Base-by-base conservation (phyloP, 805 yeast species). In the Lipomyces chichibuensis region DNA sequence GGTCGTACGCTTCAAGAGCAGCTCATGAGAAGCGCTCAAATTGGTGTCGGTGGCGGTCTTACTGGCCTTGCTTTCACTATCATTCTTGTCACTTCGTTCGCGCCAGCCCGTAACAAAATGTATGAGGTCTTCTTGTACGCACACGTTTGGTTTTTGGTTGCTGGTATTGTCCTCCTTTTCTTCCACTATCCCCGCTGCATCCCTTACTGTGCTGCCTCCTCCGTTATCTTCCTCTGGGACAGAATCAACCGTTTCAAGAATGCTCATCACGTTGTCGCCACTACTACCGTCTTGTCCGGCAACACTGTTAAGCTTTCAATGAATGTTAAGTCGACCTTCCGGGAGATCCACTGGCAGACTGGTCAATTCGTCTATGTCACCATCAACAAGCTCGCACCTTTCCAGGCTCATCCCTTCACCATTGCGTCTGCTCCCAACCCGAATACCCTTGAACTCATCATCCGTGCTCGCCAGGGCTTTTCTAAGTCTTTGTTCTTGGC, bases 391-490 rank as follows among this genome's bases (percentile, higher is more conserved):
- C 64, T 69, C n/a, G 72, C 72, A 2, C 64, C 65, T 23, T 58
- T 62, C 66, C 71, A 69, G 71, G 71, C 72, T 27, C 72, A 69
- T 51, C 72, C 72, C 29, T 69, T 69, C 69, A 69, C 72, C n/a
- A 69, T 69, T 43, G 72, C 72, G 29, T 64, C 72, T 27, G 63
- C 71, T 11, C 72, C 72, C 23, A 60, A 56, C 61, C 59, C 71
- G 29, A 39, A 67, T 56, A 64, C 65, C 13, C 63, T 76, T 57
- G 75, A 73, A 58, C 68, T 75, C 33, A 76, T 75, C 63, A 72
- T 75, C 63, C 70, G 78, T 35, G 77, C 77, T 27, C 67, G 76
- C 53, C 60, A 67, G 51, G 78, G 78, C 37, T 75, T 75, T 66
- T 75, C 78, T 60, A 65, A 60, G 70, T 39, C 67, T 23, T 65